Percentiles rank a stretch among this genome's conserved stretches.
Conservation (phyloP, 2,329 filamentous ascomycete genomes). For the Zasmidium angulare region DNA sequence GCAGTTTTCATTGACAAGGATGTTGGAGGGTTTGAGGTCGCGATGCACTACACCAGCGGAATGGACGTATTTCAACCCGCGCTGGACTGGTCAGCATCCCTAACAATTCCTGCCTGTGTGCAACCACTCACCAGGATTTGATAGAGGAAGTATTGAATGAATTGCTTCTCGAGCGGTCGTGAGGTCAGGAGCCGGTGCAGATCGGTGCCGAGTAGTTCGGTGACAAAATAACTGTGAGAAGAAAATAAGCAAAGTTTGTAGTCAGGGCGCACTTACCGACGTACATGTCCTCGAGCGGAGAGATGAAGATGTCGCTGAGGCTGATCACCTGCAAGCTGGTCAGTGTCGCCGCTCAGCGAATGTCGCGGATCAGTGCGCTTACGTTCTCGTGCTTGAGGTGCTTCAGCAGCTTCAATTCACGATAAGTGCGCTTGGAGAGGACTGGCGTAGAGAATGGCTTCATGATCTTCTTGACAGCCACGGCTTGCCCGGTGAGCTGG, state of each 20-base stretch:
- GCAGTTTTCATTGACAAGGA: conserved; percentile 99
- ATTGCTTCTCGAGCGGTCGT: conserved; percentile 95
- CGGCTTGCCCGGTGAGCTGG: conserved; percentile 93
- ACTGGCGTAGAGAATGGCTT: conserved; percentile 99
- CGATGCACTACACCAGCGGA: conserved; percentile 97
- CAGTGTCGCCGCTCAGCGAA: conserved; percentile 4
- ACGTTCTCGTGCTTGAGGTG: conserved; percentile 97
- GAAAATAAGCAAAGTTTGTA: conserved; percentile 25
- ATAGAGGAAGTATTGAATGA: conserved; percentile 99
- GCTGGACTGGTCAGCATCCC: conserved; percentile 52
- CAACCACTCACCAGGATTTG: conserved; percentile 79
- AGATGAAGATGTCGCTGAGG: conserved; percentile 99
- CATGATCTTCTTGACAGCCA: conserved; percentile 99
- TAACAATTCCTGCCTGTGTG: background rate
- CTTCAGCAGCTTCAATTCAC: conserved; percentile 95
- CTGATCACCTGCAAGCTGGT: conserved; percentile 72
- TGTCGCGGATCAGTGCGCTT: conserved; percentile 15
- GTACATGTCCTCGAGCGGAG: conserved; percentile 96
- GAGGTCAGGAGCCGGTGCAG: conserved; percentile 93
- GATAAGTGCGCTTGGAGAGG: conserved; percentile 94
- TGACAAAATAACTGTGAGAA: conserved; percentile 83
- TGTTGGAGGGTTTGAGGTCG: conserved; percentile 97
- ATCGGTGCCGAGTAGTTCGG: conserved; percentile 94
- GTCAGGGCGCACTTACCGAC: conserved; percentile 34
- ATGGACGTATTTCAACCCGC: conserved; percentile 97